phyloP scores from a whole-genome alignment of 2,329 filamentous ascomycete species.

The Botrytis byssoidea region DNA sequence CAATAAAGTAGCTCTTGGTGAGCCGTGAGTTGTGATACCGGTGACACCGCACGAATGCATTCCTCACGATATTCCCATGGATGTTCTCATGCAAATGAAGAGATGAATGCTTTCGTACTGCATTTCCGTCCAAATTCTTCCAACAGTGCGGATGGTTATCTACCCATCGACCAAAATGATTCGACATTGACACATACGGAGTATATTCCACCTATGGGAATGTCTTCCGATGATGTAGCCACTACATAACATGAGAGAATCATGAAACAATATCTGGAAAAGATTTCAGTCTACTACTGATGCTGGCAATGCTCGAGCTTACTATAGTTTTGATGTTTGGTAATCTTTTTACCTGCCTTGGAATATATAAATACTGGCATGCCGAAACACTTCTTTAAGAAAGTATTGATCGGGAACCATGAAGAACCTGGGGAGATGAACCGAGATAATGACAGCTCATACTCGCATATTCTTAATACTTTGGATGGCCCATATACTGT shows the following conservation, averaged over 20 bases:
- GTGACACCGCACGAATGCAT: slow-evolving; percentile 10
- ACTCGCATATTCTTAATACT: slow-evolving; percentile 4
- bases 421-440: background rate
- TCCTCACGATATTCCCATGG: background rate
- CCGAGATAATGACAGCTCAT: slow-evolving; percentile 6
- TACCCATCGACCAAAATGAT: background rate
- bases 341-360: background rate
- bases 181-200: background rate
- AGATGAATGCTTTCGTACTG: background rate
- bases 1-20: background rate
- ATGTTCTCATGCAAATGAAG: background rate
- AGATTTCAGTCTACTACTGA: background rate
- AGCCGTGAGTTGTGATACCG: background rate
- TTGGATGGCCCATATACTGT: background rate
- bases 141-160: background rate
- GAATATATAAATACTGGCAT: background rate
- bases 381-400: background rate
- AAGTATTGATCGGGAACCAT: background rate
- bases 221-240: background rate
- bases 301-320: background rate
- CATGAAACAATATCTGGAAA: background rate
- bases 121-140: background rate
- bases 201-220: background rate
- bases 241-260: background rate
- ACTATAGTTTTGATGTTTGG: background rate